These are phyloP conservation scores for Trypanosoma vivax DNA, from an alignment of 208 protist genomes.

Conservation along the genomic window DNA sequence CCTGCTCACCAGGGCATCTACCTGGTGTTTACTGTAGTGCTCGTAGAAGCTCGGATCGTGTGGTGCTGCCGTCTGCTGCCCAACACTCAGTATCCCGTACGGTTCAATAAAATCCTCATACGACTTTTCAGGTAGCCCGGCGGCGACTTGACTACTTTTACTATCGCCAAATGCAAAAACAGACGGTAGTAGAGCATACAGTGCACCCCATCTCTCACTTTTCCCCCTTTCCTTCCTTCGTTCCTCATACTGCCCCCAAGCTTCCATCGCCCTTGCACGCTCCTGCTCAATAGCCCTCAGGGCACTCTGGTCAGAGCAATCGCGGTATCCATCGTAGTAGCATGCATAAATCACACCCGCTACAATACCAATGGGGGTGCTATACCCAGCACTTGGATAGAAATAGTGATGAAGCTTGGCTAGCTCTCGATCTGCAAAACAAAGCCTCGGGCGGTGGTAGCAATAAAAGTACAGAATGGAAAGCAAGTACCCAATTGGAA, in stretches of 20 bases:
- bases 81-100: conserved; percentile 19
- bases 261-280: conserved; percentile 23
- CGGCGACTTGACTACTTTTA: not conserved
- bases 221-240: conserved; percentile 14
- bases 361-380: conserved; percentile 37
- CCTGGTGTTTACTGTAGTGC: conserved; percentile 50
- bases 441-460: conserved; percentile 47
- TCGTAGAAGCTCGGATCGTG: conserved; percentile 16
- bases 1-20: conserved; percentile 51
- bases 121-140: conserved; percentile 5
- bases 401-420: conserved; percentile 70
- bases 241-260: conserved; percentile 21
- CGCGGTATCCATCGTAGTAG: conserved; percentile 12
- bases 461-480: conserved; percentile 57
- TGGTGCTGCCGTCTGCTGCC: conserved; percentile 7
- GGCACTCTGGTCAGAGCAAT: conserved; percentile 16
- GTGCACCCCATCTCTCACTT: conserved; percentile 13
- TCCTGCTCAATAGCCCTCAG: conserved; percentile 14
- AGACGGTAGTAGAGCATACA: not conserved
- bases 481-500: conserved; percentile 39
- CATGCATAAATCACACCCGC: conserved; percentile 33
- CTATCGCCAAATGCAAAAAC: conserved; percentile 5
- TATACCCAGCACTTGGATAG: conserved; percentile 71
- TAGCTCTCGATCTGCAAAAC: conserved; percentile 53
- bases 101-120: conserved; percentile 21